Evolutionary conservation across 1,139 yeast genomes (phyloP).

Genomic region (Candida freyschussii): DNA sequence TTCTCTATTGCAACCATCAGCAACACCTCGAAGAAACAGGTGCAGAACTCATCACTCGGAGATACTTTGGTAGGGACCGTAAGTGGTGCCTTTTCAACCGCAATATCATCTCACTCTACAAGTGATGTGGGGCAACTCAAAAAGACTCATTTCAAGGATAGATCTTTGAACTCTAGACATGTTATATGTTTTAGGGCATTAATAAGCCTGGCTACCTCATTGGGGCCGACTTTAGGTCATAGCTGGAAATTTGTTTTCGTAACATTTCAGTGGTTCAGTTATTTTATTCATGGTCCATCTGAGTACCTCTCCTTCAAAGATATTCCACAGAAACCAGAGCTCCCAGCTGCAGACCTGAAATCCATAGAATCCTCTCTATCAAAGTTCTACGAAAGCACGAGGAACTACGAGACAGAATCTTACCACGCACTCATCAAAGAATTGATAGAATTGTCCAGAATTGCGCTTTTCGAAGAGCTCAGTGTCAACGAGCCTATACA

Average conservation of each 20-base stretch:
- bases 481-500: constrained; percentile 14
- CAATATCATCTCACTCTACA: constrained; percentile 14
- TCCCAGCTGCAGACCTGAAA: constrained; percentile 40
- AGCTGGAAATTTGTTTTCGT: constrained; percentile 70
- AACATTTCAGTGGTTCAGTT: constrained; percentile 73
- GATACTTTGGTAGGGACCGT: constrained; percentile 59
- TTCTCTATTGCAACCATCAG: constrained; percentile 52
- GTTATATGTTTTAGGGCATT: constrained; percentile 76
- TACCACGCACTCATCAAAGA: constrained; percentile 43
- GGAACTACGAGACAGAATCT: constrained; percentile 45
- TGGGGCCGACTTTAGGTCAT: constrained; percentile 63
- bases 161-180: constrained; percentile 56
- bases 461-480: constrained; percentile 18
- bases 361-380: constrained; percentile 51
- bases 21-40: constrained; percentile 28
- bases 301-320: constrained; percentile 30
- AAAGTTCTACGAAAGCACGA: constrained; percentile 61
- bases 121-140: constrained; percentile 3
- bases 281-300: constrained; percentile 60
- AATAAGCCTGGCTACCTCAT: constrained; percentile 66
- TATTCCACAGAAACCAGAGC: constrained; percentile 31
- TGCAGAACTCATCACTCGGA: constrained; percentile 37
- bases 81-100: constrained; percentile 34
- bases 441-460: constrained; percentile 40
- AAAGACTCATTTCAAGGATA: constrained; percentile 30